Conservation (phyloP, 139 green algal species). For the Dunaliella primolecta region DNA sequence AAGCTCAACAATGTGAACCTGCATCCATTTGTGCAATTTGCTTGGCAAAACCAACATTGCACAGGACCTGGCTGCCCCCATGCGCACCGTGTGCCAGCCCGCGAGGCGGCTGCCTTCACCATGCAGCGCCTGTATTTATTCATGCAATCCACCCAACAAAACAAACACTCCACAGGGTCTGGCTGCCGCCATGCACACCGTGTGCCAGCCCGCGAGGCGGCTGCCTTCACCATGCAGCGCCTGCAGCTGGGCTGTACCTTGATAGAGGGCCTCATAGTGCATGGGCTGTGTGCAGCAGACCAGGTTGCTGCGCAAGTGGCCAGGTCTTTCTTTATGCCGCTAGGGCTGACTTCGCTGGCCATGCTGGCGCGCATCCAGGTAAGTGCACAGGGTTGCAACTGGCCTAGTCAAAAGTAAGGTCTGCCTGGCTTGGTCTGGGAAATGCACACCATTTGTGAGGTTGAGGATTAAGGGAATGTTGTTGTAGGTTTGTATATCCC, state of each 20-base stretch:
- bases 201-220: conserved; percentile 20
- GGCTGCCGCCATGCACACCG: not conserved
- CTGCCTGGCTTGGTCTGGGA: too few relatives aligned
- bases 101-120: conserved; percentile 23
- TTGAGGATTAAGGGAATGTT: too few relatives aligned
- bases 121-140: conserved; percentile 33
- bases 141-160: too few relatives aligned
- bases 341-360: conserved; percentile 45
- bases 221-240: conserved; percentile 26
- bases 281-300: conserved; percentile 21
- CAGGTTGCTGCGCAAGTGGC: conserved; percentile 57
- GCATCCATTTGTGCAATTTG: too few relatives aligned
- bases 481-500: too few relatives aligned
- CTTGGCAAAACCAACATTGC: too few relatives aligned
- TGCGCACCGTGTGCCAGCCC: conserved; percentile 14
- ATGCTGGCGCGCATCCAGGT: conserved; percentile 54
- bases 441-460: too few relatives aligned
- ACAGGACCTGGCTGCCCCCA: not conserved
- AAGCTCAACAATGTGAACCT: too few relatives aligned
- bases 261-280: conserved; percentile 21
- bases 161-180: too few relatives aligned
- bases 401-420: not conserved
- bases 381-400: not conserved
- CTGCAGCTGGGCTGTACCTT: conserved; percentile 32
- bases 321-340: conserved; percentile 70